Evolutionary conservation across 495 filamentous ascomycete species (phyloP).

Genomic region (Penicillium waksmanii): DNA sequence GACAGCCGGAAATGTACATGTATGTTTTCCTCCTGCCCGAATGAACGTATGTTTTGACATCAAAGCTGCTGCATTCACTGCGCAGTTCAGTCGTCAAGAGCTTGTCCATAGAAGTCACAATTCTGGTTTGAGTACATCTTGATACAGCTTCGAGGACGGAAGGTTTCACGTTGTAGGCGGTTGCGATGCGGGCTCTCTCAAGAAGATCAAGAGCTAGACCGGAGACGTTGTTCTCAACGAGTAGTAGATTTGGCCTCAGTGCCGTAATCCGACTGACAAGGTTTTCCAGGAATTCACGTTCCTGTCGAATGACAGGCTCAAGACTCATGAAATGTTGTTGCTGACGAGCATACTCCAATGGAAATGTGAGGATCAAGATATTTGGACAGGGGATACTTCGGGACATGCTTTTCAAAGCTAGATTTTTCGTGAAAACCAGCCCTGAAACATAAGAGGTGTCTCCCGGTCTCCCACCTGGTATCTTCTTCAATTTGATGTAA

Average conservation of each 20-base stretch:
- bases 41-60: conserved; percentile 92
- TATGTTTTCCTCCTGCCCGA: conserved; percentile 86
- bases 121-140: conserved; percentile 83
- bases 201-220: conserved; percentile 88
- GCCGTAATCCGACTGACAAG: conserved; percentile 90
- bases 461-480: conserved; percentile 82
- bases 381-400: conserved; percentile 81
- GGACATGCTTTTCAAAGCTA: conserved; percentile 95
- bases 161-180: conserved; percentile 93
- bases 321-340: conserved; percentile 98
- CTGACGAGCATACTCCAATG: conserved; percentile 93
- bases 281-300: conserved; percentile 91
- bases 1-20: conserved; percentile 90
- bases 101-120: conserved; percentile 95
- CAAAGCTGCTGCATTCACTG: conserved; percentile 82
- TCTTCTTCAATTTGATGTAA: conserved; percentile 97
- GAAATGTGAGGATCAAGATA: conserved; percentile 91
- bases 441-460: conserved; percentile 96
- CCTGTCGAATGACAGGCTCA: conserved; percentile 94
- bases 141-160: conserved; percentile 95
- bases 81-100: conserved; percentile 79
- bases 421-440: conserved; percentile 94
- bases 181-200: conserved; percentile 83
- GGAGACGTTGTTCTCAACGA: conserved; percentile 89
- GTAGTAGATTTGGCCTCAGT: conserved; percentile 78